Base-by-base conservation (phyloP, 164 flowering plant species). In the Cinnamomum micranthum region DNA sequence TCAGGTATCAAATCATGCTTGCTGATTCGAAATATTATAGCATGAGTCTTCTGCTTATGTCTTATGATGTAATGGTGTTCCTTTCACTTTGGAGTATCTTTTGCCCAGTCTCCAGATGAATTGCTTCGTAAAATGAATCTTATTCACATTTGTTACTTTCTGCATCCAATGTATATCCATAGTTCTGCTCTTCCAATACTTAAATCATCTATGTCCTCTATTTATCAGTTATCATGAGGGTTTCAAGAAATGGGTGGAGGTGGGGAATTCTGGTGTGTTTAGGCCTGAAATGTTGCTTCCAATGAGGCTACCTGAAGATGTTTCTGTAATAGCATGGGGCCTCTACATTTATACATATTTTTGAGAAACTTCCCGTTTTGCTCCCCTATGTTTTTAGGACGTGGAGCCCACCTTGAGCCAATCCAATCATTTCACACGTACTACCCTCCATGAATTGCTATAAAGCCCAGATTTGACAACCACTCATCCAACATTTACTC, bases 261-360 rank as follows among this genome's bases (percentile, higher is more conserved):
- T 96, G 31, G 99, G 98, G 51, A 96, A 96, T 77, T 94, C 98
- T 71, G 99, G 99, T 70, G 88, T 96, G 93, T 96, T 96, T 77
- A 88, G 98, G 81, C 99, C 99, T 63, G 99, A 96, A 85, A 96
- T 96, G 99, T 77, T 94, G 76, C 97, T 74, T 72, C 98, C 99
- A 3, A 94, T 96, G 99, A 97, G 99, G 50, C 86, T 96, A 5
- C 97, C 98, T 0, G 99, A 96, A 81, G 99, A 94, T 87, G 98
- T 88, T 58, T 83, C 84, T 51, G 97, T 89, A 10, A 92, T 96
- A 71, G 99, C 99, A 17, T 96, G 99, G 99, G 99, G 99, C 14
- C 97, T 96, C 25, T 24, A 0, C 25, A 24, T 24, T 24, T 24
- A 24, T 24, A 24, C 1, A 24, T 24, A 24, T 24, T 24, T 24